Conservation (phyloP, 495 filamentous ascomycete species). For the Penicillium bovifimosum region DNA sequence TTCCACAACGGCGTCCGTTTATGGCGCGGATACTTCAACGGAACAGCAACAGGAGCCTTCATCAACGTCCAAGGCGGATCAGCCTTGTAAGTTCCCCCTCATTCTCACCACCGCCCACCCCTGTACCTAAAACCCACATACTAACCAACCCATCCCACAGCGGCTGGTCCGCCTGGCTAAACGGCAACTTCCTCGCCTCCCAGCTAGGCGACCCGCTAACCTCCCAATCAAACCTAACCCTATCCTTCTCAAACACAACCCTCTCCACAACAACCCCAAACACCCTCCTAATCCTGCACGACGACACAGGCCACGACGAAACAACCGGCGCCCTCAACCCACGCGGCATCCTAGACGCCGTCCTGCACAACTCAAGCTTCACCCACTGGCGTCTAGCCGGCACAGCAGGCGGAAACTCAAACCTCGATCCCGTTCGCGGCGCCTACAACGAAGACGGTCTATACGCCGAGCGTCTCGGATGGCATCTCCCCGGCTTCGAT, state of each 20-base stretch:
- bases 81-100: constrained; percentile 41
- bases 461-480: constrained; percentile 62
- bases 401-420: constrained; percentile 65
- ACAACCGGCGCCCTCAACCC: constrained; percentile 61
- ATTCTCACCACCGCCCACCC: neutral
- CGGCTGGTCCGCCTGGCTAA: constrained; percentile 52
- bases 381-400: constrained; percentile 70
- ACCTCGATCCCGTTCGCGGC: constrained; percentile 58
- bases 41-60: constrained; percentile 51
- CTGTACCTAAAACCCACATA: neutral
- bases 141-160: constrained; percentile 16
- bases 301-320: constrained; percentile 65
- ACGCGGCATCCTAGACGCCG: constrained; percentile 59
- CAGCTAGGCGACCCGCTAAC: constrained; percentile 48
- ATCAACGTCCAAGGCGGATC: constrained; percentile 55
- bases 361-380: constrained; percentile 36
- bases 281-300: constrained; percentile 64
- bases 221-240: constrained; percentile 25
- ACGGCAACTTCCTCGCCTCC: constrained; percentile 49
- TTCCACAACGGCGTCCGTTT: constrained; percentile 63
- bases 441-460: constrained; percentile 72
- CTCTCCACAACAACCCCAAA: constrained; percentile 47
- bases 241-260: constrained; percentile 38
- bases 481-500: constrained; percentile 57
- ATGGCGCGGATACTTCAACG: constrained; percentile 63